Base-by-base conservation (phyloP, 805 yeast species). In the Metschnikowia kunwiensis region DNA sequence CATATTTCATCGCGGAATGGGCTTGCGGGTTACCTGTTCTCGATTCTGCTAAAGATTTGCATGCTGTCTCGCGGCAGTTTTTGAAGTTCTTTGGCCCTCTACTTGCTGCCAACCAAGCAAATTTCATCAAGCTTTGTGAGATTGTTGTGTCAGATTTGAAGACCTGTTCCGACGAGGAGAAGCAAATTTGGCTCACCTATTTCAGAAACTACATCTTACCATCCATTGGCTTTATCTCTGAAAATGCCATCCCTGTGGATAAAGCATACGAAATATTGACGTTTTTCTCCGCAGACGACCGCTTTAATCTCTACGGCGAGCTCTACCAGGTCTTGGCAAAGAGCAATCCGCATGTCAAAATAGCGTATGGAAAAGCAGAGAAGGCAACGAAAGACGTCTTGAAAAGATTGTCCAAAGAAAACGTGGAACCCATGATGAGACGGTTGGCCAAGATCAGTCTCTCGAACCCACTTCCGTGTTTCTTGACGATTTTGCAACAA, bases 231-330 rank as follows among this genome's bases (percentile, higher is more conserved):
- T 64, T 74, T 1, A 57, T 80, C 5, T 72, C 67, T 10, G 72
- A 72, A 12, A 80, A 82, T 47, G 74, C 86, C 9, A 65, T 78
- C 5, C 73, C 77, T 0, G 70, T 81, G 7, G 76, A 78, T 42
- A 82, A 77, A 43, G 74, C 86, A 1, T 86, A 62, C 50, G 57
- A 63, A 6, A 50, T 87, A 1, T 53, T 91, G 42, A 55, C 66
- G 7, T 48, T 57, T 22, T 86, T 72, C 51, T 65, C 86, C 2
- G 53, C 77, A 24, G 83, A 82, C 34, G 71, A 70, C 38, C 70
- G 97, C 31, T 89, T 75, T 58, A 78, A 82, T 39, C 57, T 91
- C 13, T 89, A 89, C 55, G 93, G 95, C 24, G 96, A 88, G 48
- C 71, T 86, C 54, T 68, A 74, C 34, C 73, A 70, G 23, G 77